Percentiles rank a stretch among this genome's conserved stretches.
Evolutionary conservation across 352 stramenopile genomes (phyloP).

Genomic region (Phytophthora podocarpi): DNA sequence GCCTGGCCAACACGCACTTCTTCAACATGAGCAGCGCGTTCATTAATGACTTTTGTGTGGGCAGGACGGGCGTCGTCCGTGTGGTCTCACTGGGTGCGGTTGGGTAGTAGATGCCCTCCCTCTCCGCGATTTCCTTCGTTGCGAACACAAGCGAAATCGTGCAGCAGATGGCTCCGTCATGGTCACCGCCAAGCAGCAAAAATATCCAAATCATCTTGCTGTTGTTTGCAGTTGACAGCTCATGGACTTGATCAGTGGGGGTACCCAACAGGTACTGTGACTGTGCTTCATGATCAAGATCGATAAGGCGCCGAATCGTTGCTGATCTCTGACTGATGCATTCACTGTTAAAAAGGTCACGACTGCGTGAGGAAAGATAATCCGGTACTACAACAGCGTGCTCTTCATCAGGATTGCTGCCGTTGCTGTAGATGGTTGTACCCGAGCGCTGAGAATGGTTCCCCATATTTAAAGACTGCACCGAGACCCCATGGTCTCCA

Average conservation of each 20-base stretch:
- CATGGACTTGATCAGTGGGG: neutral
- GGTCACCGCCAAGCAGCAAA: conserved; percentile 41
- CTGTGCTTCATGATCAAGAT: too few relatives aligned
- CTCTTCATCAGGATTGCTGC: neutral
- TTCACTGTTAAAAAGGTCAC: too few relatives aligned
- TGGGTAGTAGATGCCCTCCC: conserved; percentile 28
- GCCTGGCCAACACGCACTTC: conserved; percentile 25
- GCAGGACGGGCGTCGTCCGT: conserved; percentile 14
- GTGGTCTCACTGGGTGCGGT: conserved; percentile 19
- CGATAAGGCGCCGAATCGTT: too few relatives aligned
- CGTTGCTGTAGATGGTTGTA: conserved; percentile 2
- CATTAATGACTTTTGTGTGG: conserved; percentile 18
- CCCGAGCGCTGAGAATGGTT: conserved; percentile 15
- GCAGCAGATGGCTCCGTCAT: conserved; percentile 45
- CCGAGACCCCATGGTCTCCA: too few relatives aligned
- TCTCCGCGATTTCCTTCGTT: conserved; percentile 29
- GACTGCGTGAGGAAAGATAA: neutral
- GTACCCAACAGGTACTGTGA: too few relatives aligned
- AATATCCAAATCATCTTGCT: conserved; percentile 27
- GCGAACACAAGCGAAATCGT: conserved; percentile 22
- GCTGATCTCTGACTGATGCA: too few relatives aligned
- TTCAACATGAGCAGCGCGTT: conserved; percentile 42
- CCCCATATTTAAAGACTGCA: too few relatives aligned
- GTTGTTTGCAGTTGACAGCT: neutral
- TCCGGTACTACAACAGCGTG: too few relatives aligned